These are phyloP conservation scores for Eucalyptus guilfoylei DNA, from an alignment of 345 rosid species.

Conservation along the genomic window DNA sequence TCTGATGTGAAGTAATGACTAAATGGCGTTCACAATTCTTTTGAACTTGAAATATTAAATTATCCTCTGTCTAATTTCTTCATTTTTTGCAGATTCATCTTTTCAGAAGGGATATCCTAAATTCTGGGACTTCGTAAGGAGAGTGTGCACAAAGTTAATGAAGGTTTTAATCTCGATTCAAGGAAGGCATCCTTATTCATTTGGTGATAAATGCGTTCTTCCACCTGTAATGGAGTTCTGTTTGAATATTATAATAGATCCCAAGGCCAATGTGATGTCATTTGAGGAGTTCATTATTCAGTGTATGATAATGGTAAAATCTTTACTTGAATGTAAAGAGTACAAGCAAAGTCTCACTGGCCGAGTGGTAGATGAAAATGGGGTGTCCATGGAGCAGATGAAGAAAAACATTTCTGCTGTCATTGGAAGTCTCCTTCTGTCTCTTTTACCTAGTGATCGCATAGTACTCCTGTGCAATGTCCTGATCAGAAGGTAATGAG, in stretches of 20 bases:
- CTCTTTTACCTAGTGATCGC: constrained; percentile 80
- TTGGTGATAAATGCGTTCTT: constrained; percentile 87
- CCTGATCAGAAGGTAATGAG: constrained; percentile 74
- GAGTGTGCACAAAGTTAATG: constrained; percentile 86
- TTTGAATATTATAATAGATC: constrained; percentile 74
- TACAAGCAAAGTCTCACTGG: constrained; percentile 81
- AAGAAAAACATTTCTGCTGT: constrained; percentile 69
- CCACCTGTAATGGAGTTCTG: constrained; percentile 79
- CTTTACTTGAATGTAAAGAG: constrained; percentile 87
- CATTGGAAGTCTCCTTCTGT: constrained; percentile 54
- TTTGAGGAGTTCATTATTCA: constrained; percentile 82
- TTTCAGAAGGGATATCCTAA: constrained; percentile 55
- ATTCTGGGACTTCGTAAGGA: constrained; percentile 69
- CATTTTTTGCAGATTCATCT: constrained; percentile 48
- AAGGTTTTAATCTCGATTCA: constrained; percentile 80
- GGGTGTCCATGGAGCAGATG: constrained; percentile 61
- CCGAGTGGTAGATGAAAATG: constrained; percentile 82
- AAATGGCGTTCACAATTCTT: neutral
- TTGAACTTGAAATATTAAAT: neutral
- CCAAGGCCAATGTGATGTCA: constrained; percentile 40
- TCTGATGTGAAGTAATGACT: neutral
- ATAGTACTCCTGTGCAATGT: constrained; percentile 73
- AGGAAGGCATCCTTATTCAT: constrained; percentile 87
- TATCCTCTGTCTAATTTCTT: neutral
- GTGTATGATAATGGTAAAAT: constrained; percentile 94